phyloP scores from a whole-genome alignment of 257 asterid genomes.

The Rehmannia glutinosa region DNA sequence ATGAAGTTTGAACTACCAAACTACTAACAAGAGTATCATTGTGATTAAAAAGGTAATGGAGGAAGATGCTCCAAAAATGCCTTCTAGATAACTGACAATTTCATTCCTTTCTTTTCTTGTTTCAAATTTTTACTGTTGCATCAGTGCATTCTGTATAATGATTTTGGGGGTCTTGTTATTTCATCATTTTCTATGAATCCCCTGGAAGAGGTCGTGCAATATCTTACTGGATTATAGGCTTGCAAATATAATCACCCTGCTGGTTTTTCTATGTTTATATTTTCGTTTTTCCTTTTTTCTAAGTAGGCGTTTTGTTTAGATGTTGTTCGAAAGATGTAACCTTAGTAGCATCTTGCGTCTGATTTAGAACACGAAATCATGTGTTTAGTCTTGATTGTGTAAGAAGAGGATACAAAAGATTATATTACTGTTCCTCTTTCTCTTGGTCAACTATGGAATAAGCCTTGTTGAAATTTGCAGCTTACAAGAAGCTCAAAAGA shows the following conservation, averaged over 20 bases:
- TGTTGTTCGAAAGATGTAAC: background rate
- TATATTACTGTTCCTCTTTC: background rate
- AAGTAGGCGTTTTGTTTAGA: background rate
- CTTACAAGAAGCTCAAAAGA: conserved; percentile 92
- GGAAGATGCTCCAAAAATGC: background rate
- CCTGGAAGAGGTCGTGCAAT: too few species aligned
- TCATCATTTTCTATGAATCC: background rate
- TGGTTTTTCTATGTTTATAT: background rate
- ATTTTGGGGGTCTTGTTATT: background rate
- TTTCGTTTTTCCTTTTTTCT: background rate
- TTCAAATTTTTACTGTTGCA: background rate
- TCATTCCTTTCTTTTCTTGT: background rate
- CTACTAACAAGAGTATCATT: too few species aligned
- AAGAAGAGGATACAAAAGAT: background rate
- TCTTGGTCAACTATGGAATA: too few species aligned
- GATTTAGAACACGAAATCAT: background rate
- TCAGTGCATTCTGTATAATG: background rate
- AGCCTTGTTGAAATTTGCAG: conserved; percentile 39
- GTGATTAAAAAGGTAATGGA: too few species aligned
- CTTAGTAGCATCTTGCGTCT: background rate
- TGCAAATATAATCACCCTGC: background rate
- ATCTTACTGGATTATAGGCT: background rate
- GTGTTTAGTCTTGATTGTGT: background rate
- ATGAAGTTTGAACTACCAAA: too few species aligned
- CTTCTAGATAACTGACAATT: background rate